These are phyloP conservation scores for Lachancea thermotolerans DNA, from an alignment of 805 yeast genomes.

Conservation along the genomic window DNA sequence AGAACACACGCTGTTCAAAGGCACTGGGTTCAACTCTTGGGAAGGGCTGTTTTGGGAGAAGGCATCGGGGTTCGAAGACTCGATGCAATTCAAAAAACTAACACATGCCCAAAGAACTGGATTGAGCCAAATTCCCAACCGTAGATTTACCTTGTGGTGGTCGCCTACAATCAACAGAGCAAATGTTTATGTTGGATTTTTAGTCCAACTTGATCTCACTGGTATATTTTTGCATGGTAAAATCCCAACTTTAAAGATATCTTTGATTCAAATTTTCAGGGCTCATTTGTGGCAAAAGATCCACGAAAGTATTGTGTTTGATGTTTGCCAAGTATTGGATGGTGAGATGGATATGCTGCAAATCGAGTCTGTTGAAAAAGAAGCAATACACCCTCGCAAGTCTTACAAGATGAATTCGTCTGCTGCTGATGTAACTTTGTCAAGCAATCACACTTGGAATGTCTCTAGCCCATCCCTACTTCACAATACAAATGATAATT, in stretches of 20 bases:
- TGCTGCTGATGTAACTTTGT: constrained; percentile 79
- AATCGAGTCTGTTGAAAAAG: constrained; percentile 81
- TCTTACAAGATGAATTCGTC: constrained; percentile 97
- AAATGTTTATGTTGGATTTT: constrained; percentile 93
- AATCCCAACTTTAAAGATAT: constrained; percentile 92
- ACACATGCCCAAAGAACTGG: constrained; percentile 98
- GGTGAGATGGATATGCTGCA: constrained; percentile 76
- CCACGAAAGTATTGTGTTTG: constrained; percentile 91
- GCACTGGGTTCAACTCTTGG: constrained; percentile 97
- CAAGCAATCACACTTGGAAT: constrained; percentile 74
- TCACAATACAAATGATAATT: constrained; percentile 60
- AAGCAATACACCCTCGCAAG: constrained; percentile 92
- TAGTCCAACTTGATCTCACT: constrained; percentile 91
- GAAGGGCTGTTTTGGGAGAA: constrained; percentile 99
- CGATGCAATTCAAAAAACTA: constrained; percentile 86
- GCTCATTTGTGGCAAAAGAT: constrained; percentile 99
- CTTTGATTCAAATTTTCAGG: constrained; percentile 90
- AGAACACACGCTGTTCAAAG: constrained; percentile 91
- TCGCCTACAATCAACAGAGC: constrained; percentile 98
- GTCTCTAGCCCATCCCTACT: constrained; percentile 76
- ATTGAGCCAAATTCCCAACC: constrained; percentile 92
- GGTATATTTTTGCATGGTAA: constrained; percentile 97
- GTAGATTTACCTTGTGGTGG: constrained; percentile 99
- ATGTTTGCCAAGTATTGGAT: constrained; percentile 86
- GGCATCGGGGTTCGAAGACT: constrained; percentile 94